These are phyloP conservation scores for Aegilops bicornis DNA, from an alignment of 176 grass and related monocot species.

Conservation along the genomic window DNA sequence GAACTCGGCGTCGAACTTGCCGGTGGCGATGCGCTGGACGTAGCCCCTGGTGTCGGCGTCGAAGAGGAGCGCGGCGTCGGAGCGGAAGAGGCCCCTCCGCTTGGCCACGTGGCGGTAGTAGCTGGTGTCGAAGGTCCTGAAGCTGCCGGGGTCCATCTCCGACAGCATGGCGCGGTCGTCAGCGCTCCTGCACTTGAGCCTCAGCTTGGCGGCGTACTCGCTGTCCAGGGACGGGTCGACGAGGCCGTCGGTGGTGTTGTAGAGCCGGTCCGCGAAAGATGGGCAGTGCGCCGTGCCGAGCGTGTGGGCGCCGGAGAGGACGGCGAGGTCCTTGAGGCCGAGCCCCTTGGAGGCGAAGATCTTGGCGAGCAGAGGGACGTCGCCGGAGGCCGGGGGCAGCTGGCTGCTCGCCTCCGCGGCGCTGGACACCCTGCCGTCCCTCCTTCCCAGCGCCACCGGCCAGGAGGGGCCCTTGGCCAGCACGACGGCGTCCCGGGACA, in stretches of 20 bases:
- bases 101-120: conserved; percentile 13
- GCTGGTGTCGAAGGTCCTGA: not conserved
- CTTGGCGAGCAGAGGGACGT: not conserved
- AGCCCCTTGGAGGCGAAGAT: conserved; percentile 10
- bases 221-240: not conserved
- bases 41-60: not conserved
- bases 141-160: conserved; percentile 9
- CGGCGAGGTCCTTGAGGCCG: not conserved
- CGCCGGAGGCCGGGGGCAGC: not conserved
- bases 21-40: not conserved
- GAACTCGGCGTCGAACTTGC: not conserved
- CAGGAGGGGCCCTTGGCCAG: conserved; percentile 10
- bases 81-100: conserved; percentile 18
- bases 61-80: conserved; percentile 6
- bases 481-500: conserved; percentile 2
- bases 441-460: not conserved
- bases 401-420: not conserved
- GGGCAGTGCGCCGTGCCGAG: conserved; percentile 16
- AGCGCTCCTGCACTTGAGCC: not conserved
- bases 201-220: conserved; percentile 7
- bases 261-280: not conserved
- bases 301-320: conserved; percentile 12
- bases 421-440: not conserved
- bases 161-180: not conserved
- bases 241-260: not conserved